A percentile compares a stretch with the other conserved stretches of the same genome.
Conservation (phyloP, 305 asterid genomes). For the Fraxinus baroniana region DNA sequence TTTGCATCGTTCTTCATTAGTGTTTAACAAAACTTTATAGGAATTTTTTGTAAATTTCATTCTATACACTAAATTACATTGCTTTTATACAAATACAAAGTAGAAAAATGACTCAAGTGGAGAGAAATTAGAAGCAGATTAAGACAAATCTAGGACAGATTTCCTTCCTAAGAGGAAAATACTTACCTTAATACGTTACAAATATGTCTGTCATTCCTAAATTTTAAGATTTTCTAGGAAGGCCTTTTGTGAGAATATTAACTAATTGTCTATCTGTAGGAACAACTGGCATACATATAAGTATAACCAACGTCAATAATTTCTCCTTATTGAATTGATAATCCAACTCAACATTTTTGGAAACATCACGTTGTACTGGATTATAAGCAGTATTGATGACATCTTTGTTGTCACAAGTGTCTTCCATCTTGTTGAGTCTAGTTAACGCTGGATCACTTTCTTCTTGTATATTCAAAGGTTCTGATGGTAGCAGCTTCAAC, state of each 20-base stretch:
- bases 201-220: neutral
- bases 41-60: neutral
- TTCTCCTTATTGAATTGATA: neutral
- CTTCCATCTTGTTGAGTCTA: neutral
- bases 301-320: neutral
- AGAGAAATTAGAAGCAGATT: neutral
- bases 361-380: neutral
- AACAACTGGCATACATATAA: neutral
- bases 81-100: neutral
- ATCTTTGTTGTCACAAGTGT: neutral
- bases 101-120: neutral
- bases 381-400: neutral
- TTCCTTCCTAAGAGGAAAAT: neutral
- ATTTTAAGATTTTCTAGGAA: neutral
- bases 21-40: neutral
- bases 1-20: neutral
- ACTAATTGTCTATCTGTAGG: neutral
- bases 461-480: constrained; percentile 42
- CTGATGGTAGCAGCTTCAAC: constrained; percentile 79
- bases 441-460: constrained; percentile 24
- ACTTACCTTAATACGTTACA: neutral
- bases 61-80: neutral
- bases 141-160: neutral
- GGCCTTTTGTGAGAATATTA: neutral
- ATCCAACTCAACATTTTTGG: neutral